Evolutionary conservation across 768 basidiomycete species (phyloP).

Genomic region (Guyanaporus albipodus): DNA sequence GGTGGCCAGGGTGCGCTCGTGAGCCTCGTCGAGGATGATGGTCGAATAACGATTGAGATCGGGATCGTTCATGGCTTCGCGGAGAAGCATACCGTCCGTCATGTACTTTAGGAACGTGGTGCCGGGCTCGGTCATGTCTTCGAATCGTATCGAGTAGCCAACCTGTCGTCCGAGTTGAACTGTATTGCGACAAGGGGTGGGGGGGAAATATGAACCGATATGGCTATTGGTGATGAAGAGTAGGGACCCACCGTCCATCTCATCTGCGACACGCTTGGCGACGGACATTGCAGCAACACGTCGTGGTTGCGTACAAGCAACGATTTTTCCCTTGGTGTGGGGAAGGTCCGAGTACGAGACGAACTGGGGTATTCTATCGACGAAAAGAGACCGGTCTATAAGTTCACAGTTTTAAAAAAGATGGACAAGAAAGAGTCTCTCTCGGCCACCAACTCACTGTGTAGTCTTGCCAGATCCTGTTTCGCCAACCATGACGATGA

Average conservation of each 20-base stretch:
- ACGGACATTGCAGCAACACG: conserved; percentile 98
- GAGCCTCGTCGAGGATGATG: conserved; percentile 97
- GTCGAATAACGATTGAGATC: conserved; percentile 87
- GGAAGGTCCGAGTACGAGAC: conserved; percentile 92
- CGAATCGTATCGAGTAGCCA: conserved; percentile 97
- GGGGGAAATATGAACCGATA: conserved; percentile 6
- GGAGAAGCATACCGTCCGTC: conserved; percentile 99
- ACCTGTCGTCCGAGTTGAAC: conserved; percentile 93
- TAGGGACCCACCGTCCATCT: conserved; percentile 84
- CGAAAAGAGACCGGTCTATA: conserved; percentile 30
- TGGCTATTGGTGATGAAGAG: not conserved
- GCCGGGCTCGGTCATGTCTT: conserved; percentile 78
- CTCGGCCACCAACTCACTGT: conserved; percentile 55
- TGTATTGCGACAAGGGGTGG: conserved; percentile 29
- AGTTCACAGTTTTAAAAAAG: conserved; percentile 18
- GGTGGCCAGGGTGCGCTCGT: conserved; percentile 95
- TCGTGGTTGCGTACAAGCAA: conserved; percentile 96
- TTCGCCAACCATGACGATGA: conserved; percentile 89
- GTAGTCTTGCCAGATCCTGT: conserved; percentile 96
- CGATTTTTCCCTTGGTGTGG: conserved; percentile 82
- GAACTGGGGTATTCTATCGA: conserved; percentile 87
- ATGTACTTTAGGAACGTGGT: conserved; percentile 98
- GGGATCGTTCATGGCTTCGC: conserved; percentile 97
- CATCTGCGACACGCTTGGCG: conserved; percentile 96
- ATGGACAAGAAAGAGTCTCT: conserved; percentile 20